Evolutionary conservation across 768 basidiomycete genomes (phyloP), one percentile per base, ranked within the genome.

Genomic region (Cyclocybe aegerita): DNA sequence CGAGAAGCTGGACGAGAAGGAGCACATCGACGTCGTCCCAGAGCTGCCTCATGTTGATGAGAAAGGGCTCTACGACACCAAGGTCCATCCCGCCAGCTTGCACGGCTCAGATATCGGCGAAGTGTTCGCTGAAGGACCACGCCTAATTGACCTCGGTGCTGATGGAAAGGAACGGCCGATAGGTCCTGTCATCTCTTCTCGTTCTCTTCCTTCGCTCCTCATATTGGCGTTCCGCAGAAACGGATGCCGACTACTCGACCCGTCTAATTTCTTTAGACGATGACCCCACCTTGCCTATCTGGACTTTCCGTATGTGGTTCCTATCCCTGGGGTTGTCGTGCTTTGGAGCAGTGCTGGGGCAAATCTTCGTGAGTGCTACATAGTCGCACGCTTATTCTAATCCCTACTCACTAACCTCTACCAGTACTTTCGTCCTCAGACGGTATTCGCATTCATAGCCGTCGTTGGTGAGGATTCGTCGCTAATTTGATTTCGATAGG

Each of bases 271-370:
- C 76, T 1, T 64, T 78, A 7, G 77, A 77, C 35, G 79, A 79
- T 55, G 77, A 79, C 57, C 73, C 80, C 0, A 66, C 65, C 0
- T 63, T 79, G 1, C 77, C 71, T 1, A 62, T 70, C 4, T 73
- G 75, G 51, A 81, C 80, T 1, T 79, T 82, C 64, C 68, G 81
- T 15, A 74, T 79, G 55, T 74, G 76, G 70, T 74, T 81, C 62
- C 66, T 81, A 1, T 75, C 74, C 33, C 57, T 79, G 14, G 80
- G 79, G 4, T 70, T 81, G n/a, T 71, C 78, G 9, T 75, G 77
- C 46, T 82, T 82, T 59, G 79, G 78, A 53, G 70, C 66, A 40
- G 79, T 80, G 3, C 60, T 75, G 4, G 65, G 73, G 3, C 72
- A 76, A 49, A 75, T 78, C 39, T 77, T 78, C 58, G 73, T 74